Conservation (phyloP, 164 flowering plant species). For the Vitis labrusca region DNA sequence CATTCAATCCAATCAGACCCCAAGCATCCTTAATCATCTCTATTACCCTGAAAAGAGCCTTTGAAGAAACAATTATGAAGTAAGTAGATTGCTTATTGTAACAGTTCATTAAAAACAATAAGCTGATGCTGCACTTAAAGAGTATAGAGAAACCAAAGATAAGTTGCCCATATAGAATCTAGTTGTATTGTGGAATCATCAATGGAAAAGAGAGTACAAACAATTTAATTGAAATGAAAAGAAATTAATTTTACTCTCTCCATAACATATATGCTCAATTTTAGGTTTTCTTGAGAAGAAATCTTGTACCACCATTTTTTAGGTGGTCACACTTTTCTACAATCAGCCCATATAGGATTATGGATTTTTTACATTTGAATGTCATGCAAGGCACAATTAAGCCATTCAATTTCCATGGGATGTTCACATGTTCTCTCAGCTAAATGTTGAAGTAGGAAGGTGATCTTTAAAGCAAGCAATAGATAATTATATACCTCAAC, state of each 20-base stretch:
- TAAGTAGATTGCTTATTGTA: not conserved
- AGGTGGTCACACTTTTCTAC: not conserved
- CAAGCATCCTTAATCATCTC: slow-evolving; percentile 70
- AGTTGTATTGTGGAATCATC: too few species aligned
- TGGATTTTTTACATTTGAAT: not conserved
- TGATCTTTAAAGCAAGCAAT: not conserved
- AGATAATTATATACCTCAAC: slow-evolving; percentile 59
- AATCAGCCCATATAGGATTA: not conserved
- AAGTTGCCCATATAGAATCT: too few species aligned
- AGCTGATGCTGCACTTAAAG: too few species aligned
- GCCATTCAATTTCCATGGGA: not conserved
- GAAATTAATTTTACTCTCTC: too few species aligned
- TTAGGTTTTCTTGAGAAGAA: too few species aligned
- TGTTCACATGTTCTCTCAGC: not conserved
- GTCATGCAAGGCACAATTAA: not conserved
- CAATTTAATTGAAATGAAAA: too few species aligned
- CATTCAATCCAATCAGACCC: slow-evolving; percentile 27
- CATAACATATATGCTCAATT: too few species aligned
- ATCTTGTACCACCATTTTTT: not conserved
- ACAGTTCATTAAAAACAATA: not conserved
- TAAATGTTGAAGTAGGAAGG: not conserved
- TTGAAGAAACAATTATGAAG: slow-evolving; percentile 14
- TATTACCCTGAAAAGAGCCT: slow-evolving; percentile 62
- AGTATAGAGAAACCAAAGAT: too few species aligned
- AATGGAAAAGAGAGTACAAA: too few species aligned